Conservation (phyloP, 768 basidiomycete genomes). For the Trametes maxima region DNA sequence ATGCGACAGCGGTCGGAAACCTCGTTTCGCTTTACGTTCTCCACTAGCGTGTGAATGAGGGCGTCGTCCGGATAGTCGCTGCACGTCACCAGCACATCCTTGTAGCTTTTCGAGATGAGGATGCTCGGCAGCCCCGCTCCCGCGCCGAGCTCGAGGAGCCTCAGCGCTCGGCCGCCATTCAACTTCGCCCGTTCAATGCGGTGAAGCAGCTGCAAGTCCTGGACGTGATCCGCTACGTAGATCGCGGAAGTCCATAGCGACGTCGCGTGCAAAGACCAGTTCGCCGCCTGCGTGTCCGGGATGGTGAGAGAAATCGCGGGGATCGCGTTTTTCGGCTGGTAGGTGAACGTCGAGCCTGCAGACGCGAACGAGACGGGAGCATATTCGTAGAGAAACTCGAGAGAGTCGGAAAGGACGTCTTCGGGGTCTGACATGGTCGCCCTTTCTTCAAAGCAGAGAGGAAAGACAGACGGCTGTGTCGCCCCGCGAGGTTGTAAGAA, state of each 20-base stretch:
- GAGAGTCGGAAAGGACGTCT: slow-evolving; percentile 68
- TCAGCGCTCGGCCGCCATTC: slow-evolving; percentile 17
- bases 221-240: slow-evolving; percentile 67
- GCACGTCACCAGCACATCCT: slow-evolving; percentile 45
- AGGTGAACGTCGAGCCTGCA: slow-evolving; percentile 54
- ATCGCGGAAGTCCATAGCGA: slow-evolving; percentile 74
- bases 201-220: slow-evolving; percentile 44
- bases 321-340: slow-evolving; percentile 30
- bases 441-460: no score
- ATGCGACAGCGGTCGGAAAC: slow-evolving; percentile 51
- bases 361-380: slow-evolving; percentile 62
- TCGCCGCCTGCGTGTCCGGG: slow-evolving; percentile 66
- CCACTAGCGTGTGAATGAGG: slow-evolving; percentile 57
- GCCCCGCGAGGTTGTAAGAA: no score
- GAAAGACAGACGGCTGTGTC: no score
- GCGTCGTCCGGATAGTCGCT: slow-evolving; percentile 75
- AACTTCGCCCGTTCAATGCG: slow-evolving; percentile 25
- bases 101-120: slow-evolving; percentile 54
- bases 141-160: slow-evolving; percentile 73
- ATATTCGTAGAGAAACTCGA: slow-evolving; percentile 63
- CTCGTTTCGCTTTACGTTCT: slow-evolving; percentile 57
- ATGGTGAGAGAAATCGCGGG: slow-evolving; percentile 49
- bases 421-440: slow-evolving; percentile 46
- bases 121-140: slow-evolving; percentile 77
- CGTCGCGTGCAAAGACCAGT: slow-evolving; percentile 79